Evolutionary conservation across 805 yeast genomes (phyloP).

Genomic region (Ogataea trehalophila): DNA sequence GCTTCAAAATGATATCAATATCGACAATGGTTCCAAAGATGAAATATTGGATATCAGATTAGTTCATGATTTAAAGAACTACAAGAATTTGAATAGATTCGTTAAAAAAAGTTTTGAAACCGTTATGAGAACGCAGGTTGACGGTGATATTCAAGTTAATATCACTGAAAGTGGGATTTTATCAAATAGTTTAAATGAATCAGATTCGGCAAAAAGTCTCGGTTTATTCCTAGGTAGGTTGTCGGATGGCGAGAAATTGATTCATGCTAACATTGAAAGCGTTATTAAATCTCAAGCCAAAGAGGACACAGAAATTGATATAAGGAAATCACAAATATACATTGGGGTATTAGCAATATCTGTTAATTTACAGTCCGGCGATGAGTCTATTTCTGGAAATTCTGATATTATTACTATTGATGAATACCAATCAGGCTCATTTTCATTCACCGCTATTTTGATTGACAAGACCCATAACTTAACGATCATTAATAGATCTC

Average conservation of each 20-base stretch:
- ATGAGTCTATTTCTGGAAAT: conserved; percentile 10
- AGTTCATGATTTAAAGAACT: conserved; percentile 62
- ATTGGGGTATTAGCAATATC: conserved; percentile 31
- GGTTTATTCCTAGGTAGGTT: conserved; percentile 72
- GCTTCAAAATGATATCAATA: conserved; percentile 29
- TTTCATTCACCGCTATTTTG: conserved; percentile 70
- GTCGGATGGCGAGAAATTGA: conserved; percentile 82
- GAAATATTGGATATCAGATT: conserved; percentile 59
- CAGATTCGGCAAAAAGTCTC: conserved; percentile 39
- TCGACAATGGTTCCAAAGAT: conserved; percentile 24
- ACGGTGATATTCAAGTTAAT: conserved; percentile 65
- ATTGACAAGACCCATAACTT: conserved; percentile 77
- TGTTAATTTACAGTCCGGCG: conserved; percentile 15
- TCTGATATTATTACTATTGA: conserved; percentile 38
- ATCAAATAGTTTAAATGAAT: conserved; percentile 23
- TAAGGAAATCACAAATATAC: conserved; percentile 25
- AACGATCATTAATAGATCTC: conserved; percentile 71
- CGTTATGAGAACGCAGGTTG: conserved; percentile 66
- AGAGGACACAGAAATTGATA: conserved; percentile 2
- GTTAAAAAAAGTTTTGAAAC: conserved; percentile 51
- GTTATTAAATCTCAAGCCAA: conserved; percentile 35
- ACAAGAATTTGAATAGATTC: conserved; percentile 41
- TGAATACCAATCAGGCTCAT: conserved; percentile 46
- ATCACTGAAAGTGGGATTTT: conserved; percentile 48
- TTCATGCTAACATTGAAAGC: conserved; percentile 80